Evolutionary conservation across 2,329 filamentous ascomycete species (phyloP).

Genomic region (Ceratocystis alfenasii): DNA sequence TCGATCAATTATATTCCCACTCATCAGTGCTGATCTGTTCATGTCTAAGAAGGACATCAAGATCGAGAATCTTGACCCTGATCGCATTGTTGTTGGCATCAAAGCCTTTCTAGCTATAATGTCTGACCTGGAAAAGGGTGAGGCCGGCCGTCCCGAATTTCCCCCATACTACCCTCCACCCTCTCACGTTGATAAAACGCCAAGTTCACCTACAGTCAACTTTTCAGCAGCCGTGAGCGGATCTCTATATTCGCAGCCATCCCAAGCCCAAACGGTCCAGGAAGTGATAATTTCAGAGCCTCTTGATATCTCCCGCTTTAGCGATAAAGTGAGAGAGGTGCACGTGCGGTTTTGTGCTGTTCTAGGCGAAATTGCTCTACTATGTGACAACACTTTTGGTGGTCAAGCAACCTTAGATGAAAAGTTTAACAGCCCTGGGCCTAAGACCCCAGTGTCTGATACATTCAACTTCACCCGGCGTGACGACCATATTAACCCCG

Average conservation of each 20-base stretch:
- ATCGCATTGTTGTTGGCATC: conserved; percentile 95
- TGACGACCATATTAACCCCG: conserved; percentile 59
- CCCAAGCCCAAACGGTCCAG: conserved; percentile 23
- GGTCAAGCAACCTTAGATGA: conserved; percentile 92
- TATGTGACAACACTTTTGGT: conserved; percentile 94
- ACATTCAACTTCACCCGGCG: conserved; percentile 81
- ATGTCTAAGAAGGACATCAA: conserved; percentile 61
- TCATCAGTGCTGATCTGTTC: conserved; percentile 89
- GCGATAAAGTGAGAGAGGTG: conserved; percentile 68
- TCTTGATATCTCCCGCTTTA: conserved; percentile 49
- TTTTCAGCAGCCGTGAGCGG: conserved; percentile 13
- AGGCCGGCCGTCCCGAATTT: conserved; percentile 67
- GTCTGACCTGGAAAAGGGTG: conserved; percentile 77
- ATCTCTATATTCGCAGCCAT: conserved; percentile 26
- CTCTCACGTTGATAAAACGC: conserved; percentile 33
- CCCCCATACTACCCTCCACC: conserved; percentile 46
- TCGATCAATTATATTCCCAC: conserved; percentile 78
- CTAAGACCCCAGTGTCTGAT: conserved; percentile 89
- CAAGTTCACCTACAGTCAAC: conserved; percentile 40
- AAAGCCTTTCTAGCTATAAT: conserved; percentile 87
- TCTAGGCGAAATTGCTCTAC: conserved; percentile 84
- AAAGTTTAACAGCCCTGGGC: conserved; percentile 71
- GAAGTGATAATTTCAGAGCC: conserved; percentile 43
- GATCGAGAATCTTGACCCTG: conserved; percentile 87
- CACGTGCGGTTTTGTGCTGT: conserved; percentile 91